These are phyloP conservation scores for Mycena filopes DNA, from an alignment of 768 basidiomycete genomes.

Conservation along the genomic window DNA sequence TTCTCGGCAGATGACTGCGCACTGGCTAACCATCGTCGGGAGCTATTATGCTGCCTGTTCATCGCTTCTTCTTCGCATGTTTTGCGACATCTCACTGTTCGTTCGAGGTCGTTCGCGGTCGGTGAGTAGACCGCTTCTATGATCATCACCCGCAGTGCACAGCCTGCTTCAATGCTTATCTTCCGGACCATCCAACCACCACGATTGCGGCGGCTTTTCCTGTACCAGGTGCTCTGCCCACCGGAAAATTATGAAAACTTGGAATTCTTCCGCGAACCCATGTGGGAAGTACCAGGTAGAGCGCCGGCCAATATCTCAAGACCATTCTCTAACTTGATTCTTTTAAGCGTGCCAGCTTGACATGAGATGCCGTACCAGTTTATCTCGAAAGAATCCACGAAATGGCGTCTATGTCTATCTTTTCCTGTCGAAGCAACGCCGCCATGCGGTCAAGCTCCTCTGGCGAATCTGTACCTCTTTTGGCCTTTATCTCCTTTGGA, in stretches of 20 bases:
- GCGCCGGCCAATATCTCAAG: not conserved
- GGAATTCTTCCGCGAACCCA: not conserved
- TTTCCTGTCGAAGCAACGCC: constrained; percentile 12
- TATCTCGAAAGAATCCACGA: constrained; percentile 5
- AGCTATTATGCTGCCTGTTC: not conserved
- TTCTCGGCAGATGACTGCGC: too few relatives aligned
- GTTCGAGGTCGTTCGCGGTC: not conserved
- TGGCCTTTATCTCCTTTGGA: not conserved
- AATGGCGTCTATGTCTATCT: not conserved
- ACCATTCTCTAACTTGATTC: not conserved
- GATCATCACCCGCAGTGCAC: constrained; percentile 7
- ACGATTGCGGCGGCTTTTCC: too few relatives aligned
- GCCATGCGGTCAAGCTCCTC: constrained; percentile 17
- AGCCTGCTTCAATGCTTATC: constrained; percentile 27
- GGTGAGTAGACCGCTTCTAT: constrained; percentile 10
- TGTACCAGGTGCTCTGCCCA: not conserved
- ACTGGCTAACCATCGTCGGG: not conserved
- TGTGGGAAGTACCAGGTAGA: not conserved
- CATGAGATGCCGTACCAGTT: not conserved
- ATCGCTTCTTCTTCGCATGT: not conserved
- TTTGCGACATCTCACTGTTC: not conserved
- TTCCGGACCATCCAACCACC: constrained; percentile 12
- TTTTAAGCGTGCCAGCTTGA: not conserved
- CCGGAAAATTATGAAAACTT: not conserved
- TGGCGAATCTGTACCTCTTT: not conserved